Percentiles rank a stretch among this genome's conserved stretches.
These are phyloP conservation scores for Periglandula ipomoeae DNA, from an alignment of 2,329 filamentous ascomycete species.

Conservation along the genomic window DNA sequence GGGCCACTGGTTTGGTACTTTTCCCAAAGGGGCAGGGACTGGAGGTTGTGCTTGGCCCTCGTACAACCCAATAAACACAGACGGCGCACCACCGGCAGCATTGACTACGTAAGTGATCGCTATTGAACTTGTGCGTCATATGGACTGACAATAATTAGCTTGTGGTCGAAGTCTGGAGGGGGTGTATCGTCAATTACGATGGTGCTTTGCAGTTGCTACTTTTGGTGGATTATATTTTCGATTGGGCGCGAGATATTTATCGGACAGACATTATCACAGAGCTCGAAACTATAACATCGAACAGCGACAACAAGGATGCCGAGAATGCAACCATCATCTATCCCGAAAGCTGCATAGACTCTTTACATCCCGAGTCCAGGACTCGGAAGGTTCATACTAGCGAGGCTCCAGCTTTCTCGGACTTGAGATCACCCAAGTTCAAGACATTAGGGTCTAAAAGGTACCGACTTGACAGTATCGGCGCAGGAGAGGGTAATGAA, in stretches of 20 bases:
- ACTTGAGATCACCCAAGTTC: too few species aligned
- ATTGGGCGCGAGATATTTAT: background rate
- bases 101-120: too few species aligned
- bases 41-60: too few species aligned
- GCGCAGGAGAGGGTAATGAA: too few species aligned
- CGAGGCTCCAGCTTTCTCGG: too few species aligned
- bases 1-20: too few species aligned
- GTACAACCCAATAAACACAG: too few species aligned
- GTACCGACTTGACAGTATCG: too few species aligned
- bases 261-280: background rate
- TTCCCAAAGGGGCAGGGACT: too few species aligned
- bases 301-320: background rate
- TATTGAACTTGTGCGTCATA: background rate
- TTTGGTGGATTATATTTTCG: background rate
- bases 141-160: background rate
- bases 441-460: too few species aligned
- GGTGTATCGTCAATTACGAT: background rate
- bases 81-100: too few species aligned
- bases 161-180: background rate
- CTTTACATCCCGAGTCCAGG: background rate
- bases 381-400: background rate
- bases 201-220: too few species aligned
- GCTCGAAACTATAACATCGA: background rate
- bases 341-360: background rate
- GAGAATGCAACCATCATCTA: background rate